Evolutionary conservation across 176 grass and related monocot species (phyloP).

Genomic region (Eragrostis nindensis): DNA sequence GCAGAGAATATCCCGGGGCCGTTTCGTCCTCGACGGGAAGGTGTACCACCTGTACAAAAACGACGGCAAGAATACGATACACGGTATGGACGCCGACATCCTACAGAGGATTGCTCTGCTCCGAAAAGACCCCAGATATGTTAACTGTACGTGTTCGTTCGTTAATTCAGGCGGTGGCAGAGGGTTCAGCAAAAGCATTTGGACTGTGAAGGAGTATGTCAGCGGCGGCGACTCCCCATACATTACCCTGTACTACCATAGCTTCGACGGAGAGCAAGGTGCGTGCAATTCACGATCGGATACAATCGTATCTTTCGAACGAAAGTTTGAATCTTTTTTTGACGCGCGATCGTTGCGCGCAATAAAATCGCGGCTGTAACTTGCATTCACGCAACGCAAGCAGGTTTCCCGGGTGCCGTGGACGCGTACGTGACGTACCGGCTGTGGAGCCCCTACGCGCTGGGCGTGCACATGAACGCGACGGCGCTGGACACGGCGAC

Average conservation of each 20-base stretch:
- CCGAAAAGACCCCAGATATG: not conserved
- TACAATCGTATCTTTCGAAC: too few species aligned
- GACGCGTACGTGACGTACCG: slow-evolving; percentile 85
- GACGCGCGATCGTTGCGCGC: too few species aligned
- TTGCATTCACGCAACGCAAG: too few species aligned
- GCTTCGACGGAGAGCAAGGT: slow-evolving; percentile 87
- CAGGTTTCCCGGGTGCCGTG: slow-evolving; percentile 76
- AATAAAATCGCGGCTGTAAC: too few species aligned
- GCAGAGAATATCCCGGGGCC: slow-evolving; percentile 58
- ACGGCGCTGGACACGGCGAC: slow-evolving; percentile 64
- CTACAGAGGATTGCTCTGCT: not conserved
- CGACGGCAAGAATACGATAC: slow-evolving; percentile 69
- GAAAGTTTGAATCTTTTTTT: too few species aligned
- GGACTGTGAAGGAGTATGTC: slow-evolving; percentile 77
- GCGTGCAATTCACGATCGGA: too few species aligned
- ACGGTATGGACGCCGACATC: slow-evolving; percentile 41
- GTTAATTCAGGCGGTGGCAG: slow-evolving; percentile 54
- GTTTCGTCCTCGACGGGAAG: slow-evolving; percentile 67
- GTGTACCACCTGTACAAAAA: slow-evolving; percentile 61
- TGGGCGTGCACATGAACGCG: slow-evolving; percentile 60
- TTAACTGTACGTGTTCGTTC: too few species aligned
- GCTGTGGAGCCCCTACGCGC: slow-evolving; percentile 47
- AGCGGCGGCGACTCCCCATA: slow-evolving; percentile 58
- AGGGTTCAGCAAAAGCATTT: slow-evolving; percentile 71
- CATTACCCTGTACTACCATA: slow-evolving; percentile 73